phyloP scores from a whole-genome alignment of 495 filamentous ascomycete genomes.

The Ramalina intermedia region DNA sequence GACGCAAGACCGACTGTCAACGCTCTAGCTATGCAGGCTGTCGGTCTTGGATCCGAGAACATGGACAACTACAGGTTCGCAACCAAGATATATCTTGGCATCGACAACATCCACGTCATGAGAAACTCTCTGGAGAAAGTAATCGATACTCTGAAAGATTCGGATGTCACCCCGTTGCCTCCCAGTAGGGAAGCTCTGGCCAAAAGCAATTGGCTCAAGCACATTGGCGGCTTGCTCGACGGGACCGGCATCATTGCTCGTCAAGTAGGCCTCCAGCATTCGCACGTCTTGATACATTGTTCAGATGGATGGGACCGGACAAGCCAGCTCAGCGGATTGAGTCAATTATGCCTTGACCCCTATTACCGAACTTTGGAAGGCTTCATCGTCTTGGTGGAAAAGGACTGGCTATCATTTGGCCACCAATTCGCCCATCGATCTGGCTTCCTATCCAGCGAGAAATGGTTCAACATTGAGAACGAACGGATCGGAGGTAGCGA shows the following conservation, averaged over 20 bases:
- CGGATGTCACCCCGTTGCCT: slow-evolving; percentile 70
- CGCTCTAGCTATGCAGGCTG: slow-evolving; percentile 87
- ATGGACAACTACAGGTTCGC: slow-evolving; percentile 95
- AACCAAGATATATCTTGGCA: slow-evolving; percentile 87
- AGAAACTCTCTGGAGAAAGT: slow-evolving; percentile 79
- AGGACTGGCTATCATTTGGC: slow-evolving; percentile 95
- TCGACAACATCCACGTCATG: slow-evolving; percentile 99
- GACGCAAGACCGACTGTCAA: slow-evolving; percentile 94
- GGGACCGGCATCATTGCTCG: slow-evolving; percentile 73
- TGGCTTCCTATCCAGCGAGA: slow-evolving; percentile 74
- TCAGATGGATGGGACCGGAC: slow-evolving; percentile 98
- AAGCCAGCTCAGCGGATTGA: slow-evolving; percentile 84
- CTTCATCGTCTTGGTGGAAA: slow-evolving; percentile 90
- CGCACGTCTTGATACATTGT: slow-evolving; percentile 91
- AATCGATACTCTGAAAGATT: slow-evolving; percentile 80
- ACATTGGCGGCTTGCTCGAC: slow-evolving; percentile 73
- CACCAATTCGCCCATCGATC: slow-evolving; percentile 92
- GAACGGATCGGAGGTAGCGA: slow-evolving; percentile 35
- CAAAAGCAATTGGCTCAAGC: slow-evolving; percentile 84
- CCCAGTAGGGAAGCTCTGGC: slow-evolving; percentile 70
- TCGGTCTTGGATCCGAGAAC: slow-evolving; percentile 88
- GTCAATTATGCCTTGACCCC: slow-evolving; percentile 87
- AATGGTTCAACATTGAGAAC: slow-evolving; percentile 86
- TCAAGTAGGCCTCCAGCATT: slow-evolving; percentile 81
- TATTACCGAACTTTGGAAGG: slow-evolving; percentile 93